phyloP scores from a whole-genome alignment of 495 filamentous ascomycete species.

The Aspergillus nanangensis region DNA sequence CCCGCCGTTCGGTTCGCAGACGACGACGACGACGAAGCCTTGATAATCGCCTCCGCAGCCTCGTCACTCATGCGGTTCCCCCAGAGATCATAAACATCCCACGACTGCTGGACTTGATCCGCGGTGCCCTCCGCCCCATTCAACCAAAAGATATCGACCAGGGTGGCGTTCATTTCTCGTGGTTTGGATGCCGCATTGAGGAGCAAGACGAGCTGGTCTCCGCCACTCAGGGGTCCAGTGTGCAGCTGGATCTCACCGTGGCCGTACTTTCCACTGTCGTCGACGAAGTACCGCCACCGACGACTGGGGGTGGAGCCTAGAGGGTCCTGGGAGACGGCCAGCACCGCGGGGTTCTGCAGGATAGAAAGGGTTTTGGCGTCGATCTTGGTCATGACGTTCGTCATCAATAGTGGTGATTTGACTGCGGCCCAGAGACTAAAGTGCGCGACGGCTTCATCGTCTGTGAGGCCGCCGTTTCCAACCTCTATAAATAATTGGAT shows the following conservation, averaged over 20 bases:
- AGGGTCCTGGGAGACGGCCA: neutral
- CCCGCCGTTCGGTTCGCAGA: too few species aligned
- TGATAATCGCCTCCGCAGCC: neutral
- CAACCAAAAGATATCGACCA: neutral
- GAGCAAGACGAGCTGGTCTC: neutral
- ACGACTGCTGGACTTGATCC: neutral
- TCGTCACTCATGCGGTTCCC: neutral
- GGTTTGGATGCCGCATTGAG: neutral
- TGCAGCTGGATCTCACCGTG: neutral
- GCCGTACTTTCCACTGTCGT: neutral
- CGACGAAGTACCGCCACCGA: neutral
- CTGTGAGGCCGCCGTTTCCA: neutral
- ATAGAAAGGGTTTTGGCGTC: neutral
- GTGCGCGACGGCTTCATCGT: neutral
- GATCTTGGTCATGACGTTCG: neutral
- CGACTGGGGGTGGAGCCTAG: neutral
- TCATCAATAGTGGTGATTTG: neutral
- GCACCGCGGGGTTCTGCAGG: neutral
- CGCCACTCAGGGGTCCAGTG: neutral
- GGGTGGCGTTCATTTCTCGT: neutral
- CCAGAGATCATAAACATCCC: neutral
- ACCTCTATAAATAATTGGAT: neutral
- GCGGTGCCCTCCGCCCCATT: neutral
- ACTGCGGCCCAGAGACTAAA: neutral
- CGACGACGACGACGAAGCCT: neutral